Evolutionary conservation across 768 basidiomycete genomes (phyloP), one percentile per base, ranked within the genome.

Genomic region (Russula earlei): DNA sequence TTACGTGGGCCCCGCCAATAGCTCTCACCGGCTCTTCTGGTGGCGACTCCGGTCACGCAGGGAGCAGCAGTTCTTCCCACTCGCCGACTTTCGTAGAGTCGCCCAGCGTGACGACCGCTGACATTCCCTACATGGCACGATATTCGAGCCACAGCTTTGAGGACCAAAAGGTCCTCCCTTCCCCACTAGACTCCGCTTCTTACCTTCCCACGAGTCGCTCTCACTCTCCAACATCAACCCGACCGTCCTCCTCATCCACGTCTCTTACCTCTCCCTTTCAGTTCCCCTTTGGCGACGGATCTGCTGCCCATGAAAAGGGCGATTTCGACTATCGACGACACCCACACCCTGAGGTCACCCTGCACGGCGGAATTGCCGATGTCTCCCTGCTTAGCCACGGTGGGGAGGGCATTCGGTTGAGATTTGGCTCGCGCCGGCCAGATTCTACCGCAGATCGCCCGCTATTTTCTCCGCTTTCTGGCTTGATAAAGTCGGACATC

Each of bases 311-410:
- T 57, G 82, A 85, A 52, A 77, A 81, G 45, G 44, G 78, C 54
- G 84, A 85, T 47, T 84, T 81, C 67, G 81, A 81, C 69, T 85
- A 80, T 65, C 80, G 83, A 63, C 78, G 82, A 56, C 76, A 78
- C 60, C 79, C 78, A 58, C 70, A 71, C 56, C 71, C 83, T 41
- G 82, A 87, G 57, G 77, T 87, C 46, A 82, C 83, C 10, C 76
- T 88, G 34, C 85, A 87, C 55, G 83, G 83, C 45, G 85, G 84
- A 55, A 84, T 82, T 6, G 81, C 87, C 34, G 83, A 88, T 67
- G 77, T 88, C 44, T 82, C 85, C 19, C 66, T 82, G 42, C 62
- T 77, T 51, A 72, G 77, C 24, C 69, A 79, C 34, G 68, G 73
- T 59, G 69, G 74, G 60, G 83, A 85, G 56, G 73, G 74, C 12